Evolutionary conservation across 2,329 filamentous ascomycete genomes (phyloP), one percentile per base, ranked within the genome.

Genomic region (Penicillium nordicum): DNA sequence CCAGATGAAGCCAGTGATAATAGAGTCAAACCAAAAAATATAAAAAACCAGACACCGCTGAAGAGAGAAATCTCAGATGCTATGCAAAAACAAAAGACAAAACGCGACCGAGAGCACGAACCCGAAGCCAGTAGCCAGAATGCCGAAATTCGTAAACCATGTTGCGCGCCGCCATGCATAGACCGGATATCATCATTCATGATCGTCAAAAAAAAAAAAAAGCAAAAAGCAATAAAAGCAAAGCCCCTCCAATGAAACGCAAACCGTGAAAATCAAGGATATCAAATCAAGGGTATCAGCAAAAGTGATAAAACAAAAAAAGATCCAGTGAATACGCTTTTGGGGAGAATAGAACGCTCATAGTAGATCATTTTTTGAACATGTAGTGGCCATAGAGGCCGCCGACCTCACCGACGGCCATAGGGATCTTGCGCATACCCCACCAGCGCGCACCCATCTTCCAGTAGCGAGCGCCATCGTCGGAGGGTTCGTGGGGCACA

Each of bases 371-470:
- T 66, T 78, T 75, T 68, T 82, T 82, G 66, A 83, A 84, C 78
- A 83, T 83, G 65, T 84, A 84, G 67, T 82, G 80, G 40, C 80
- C 82, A 67, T 84, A 84, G 66, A 84, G 78, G 4, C 82, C 82
- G 25, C 81, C 81, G 6, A 84, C 81, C 56, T 84, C 82, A 9
- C 80, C 79, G 36, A 79, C 73, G 14, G 78, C 80, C 59, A 84
- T 78, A 2, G 82, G 81, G 27, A 83, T 73, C 70, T 85, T 94
- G 60, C 88, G 82, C 85, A 92, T 92, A 37, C 90, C 90, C 90
- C 90, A 93, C 76, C 86, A 89, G 65, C 85, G 84, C 47, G 89
- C 89, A 32, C 90, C 90, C 87, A 91, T 88, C 78, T 94, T 94
- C 90, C 90, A 94, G 66, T 78, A 76, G 32, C 86, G 79, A 45